Evolutionary conservation across 768 basidiomycete species (phyloP).

Genomic region (Grammothele lineata): DNA sequence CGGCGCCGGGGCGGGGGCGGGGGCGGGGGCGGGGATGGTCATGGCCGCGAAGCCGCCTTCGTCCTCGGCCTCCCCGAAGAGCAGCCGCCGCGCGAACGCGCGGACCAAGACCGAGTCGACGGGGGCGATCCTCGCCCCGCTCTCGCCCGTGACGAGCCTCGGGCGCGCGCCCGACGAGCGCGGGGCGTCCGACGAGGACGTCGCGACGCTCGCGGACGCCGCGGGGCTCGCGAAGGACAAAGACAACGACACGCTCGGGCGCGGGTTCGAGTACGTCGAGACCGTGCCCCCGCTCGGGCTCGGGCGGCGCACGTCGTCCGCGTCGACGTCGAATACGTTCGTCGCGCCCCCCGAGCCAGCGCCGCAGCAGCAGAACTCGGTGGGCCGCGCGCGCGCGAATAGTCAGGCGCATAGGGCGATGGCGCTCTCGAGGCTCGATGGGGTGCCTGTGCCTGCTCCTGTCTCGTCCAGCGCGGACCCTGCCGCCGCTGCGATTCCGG

Average conservation of each 20-base stretch:
- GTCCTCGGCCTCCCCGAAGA: too few species aligned
- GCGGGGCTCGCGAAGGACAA: too few species aligned
- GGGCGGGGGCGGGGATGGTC: too few species aligned
- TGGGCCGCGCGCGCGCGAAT: constrained; percentile 4
- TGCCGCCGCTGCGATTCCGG: too few species aligned
- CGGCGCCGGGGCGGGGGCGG: too few species aligned
- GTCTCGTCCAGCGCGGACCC: too few species aligned
- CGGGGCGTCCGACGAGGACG: constrained; percentile 11
- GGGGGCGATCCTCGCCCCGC: constrained; percentile 7
- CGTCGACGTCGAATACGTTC: background rate
- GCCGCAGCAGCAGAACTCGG: background rate
- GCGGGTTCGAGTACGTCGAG: constrained; percentile 11
- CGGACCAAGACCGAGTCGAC: constrained; percentile 13
- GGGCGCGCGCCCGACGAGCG: constrained; percentile 3
- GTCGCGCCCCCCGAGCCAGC: constrained; percentile 3
- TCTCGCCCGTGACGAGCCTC: constrained; percentile 8
- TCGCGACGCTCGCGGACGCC: constrained; percentile 4
- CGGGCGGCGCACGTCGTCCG: constrained; percentile 7
- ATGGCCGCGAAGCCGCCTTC: too few species aligned
- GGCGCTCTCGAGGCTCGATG: constrained; percentile 15
- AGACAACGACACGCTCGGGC: too few species aligned
- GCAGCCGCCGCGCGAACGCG: too few species aligned
- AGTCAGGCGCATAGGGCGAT: constrained; percentile 13
- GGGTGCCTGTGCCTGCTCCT: background rate
- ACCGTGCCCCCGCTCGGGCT: constrained; percentile 7